Conservation (phyloP, 768 basidiomycete species). For the Rossbeevera mucosa region DNA sequence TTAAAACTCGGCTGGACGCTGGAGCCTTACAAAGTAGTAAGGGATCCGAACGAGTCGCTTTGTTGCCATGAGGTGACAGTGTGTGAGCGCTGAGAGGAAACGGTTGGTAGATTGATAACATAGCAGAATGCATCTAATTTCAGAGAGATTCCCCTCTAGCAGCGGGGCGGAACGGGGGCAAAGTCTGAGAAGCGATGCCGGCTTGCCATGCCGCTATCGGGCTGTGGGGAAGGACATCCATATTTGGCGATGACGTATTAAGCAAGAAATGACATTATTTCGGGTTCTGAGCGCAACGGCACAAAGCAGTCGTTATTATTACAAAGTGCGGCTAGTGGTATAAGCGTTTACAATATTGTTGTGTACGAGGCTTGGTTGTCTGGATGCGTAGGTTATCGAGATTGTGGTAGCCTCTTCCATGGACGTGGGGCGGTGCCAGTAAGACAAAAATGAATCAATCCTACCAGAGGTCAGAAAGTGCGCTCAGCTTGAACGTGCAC, state of each 20-base stretch:
- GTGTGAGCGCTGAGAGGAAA: too few species aligned
- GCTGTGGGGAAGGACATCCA: slow-evolving; percentile 3
- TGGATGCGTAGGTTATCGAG: background rate
- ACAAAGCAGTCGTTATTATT: background rate
- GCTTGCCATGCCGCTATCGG: background rate
- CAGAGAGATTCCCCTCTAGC: background rate
- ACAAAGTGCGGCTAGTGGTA: background rate
- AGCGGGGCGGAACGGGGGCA: background rate
- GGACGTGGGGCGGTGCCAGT: background rate
- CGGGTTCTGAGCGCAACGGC: background rate
- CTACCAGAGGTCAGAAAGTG: background rate
- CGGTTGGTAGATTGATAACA: background rate
- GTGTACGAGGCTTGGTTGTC: background rate
- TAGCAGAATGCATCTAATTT: background rate
- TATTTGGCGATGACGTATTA: slow-evolving; percentile 10
- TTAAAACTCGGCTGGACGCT: too few species aligned
- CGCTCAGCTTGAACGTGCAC: background rate
- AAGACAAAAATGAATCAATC: too few species aligned
- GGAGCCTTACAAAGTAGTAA: too few species aligned
- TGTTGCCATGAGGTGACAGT: too few species aligned
- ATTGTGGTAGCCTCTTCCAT: background rate
- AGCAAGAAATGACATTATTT: background rate
- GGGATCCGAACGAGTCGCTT: too few species aligned
- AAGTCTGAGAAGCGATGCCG: background rate
- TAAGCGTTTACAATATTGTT: background rate